Evolutionary conservation across 192 early-diverging fungal genomes (phyloP), one percentile per base, ranked within the genome.

Genomic region (Podila horticola): DNA sequence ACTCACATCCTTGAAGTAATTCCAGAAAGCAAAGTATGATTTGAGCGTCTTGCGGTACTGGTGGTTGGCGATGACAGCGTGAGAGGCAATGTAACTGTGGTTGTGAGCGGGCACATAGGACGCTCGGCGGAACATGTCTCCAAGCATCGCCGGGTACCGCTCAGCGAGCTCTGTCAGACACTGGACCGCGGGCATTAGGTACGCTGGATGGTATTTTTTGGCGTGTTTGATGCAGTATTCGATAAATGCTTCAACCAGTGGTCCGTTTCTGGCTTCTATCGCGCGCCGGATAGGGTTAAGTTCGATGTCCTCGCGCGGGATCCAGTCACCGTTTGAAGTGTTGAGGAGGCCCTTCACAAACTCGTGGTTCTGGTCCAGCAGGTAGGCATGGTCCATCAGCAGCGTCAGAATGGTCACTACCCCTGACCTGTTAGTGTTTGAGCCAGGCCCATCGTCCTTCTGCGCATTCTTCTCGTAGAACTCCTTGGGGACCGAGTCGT

Each of bases 221-320:
- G 77, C 77, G 55, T 81, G 72, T 62, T 65, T 60, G 67, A 81
- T 81, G 34, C 77, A 81, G 28, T 81, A 81, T 3, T 81, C 77
- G 31, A 81, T 62, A 26, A 81, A 81, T 0, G 71, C 71, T 29
- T 69, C 71, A 15, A 81, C 62, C 15, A 81, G 61, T 19, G 34
- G 29, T 2, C 61, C 71, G n/a, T 81, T 73, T 49, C 71, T 69
- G 13, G 70, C 58, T 19, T 81, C 77, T 22, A 81, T 81, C 8
- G 70, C 77, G 0, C 77, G 70, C 34, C 67, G 67, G 49, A 81
- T 81, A 10, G 77, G 77, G 34, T 81, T 81, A 4, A 81, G 66
- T 0, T 41, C 17, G 20, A 59, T 58, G n/a, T 73, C 68, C 17
- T 81, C 77, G 22, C 77, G 77, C 24, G 77, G 77, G 29, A 81